phyloP scores from a whole-genome alignment of 371 early-diverging fungal species.

The Saksenaea vasiformis region DNA sequence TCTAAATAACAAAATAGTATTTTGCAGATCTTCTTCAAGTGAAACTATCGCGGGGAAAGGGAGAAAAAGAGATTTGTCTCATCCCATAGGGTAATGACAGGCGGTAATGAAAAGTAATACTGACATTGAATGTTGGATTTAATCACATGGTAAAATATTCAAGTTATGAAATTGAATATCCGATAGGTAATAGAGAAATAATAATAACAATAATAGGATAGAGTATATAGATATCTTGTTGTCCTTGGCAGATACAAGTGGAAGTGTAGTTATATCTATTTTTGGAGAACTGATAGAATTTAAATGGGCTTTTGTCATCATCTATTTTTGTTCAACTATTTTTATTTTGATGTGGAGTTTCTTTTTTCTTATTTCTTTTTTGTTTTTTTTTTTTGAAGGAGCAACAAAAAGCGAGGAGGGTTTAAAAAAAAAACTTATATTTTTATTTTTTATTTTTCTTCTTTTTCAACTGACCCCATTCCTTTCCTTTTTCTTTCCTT shows the following conservation, averaged over 20 bases:
- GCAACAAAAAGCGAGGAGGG: not conserved
- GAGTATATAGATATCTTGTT: not conserved
- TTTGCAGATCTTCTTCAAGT: too few relatives aligned
- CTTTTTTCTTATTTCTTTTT: too few relatives aligned
- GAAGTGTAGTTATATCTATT: not conserved
- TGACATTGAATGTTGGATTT: too few relatives aligned
- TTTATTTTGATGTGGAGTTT: slow-evolving; percentile 2
- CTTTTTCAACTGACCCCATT: slow-evolving; percentile 9
- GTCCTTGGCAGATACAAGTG: not conserved
- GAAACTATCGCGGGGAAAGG: too few relatives aligned
- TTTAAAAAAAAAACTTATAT: not conserved
- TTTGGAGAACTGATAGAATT: not conserved
- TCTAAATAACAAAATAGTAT: too few relatives aligned
- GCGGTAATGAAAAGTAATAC: too few relatives aligned
- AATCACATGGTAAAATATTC: too few relatives aligned
- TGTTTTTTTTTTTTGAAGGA: not conserved
- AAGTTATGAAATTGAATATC: too few relatives aligned
- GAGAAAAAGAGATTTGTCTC: too few relatives aligned
- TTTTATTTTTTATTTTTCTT: not conserved
- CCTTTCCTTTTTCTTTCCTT: slow-evolving; percentile 9
- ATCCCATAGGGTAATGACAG: too few relatives aligned
- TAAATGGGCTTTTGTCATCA: not conserved
- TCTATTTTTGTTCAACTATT: slow-evolving; percentile 6
- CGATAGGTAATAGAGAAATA: too few relatives aligned
- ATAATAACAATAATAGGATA: not conserved